Evolutionary conservation across 75 land plant genomes (phyloP).

Genomic region (Pinus taeda): DNA sequence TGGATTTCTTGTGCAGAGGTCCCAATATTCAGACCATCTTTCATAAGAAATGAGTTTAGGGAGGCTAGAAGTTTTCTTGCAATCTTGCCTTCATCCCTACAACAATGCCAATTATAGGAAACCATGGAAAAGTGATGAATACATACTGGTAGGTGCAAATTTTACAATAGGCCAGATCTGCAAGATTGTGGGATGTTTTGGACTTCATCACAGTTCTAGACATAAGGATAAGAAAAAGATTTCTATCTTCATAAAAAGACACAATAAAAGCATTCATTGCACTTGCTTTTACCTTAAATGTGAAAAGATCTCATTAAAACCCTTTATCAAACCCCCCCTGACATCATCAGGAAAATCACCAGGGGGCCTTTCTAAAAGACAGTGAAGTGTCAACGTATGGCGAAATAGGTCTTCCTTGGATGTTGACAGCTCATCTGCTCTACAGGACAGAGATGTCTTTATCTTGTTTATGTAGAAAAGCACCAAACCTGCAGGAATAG

Average conservation of each 20-base stretch:
- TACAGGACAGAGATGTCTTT: constrained; percentile 26
- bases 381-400: constrained; percentile 47
- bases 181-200: not conserved
- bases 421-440: constrained; percentile 17
- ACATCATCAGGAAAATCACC: constrained; percentile 70
- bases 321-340: constrained; percentile 49
- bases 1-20: constrained; percentile 56
- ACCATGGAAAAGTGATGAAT: not conserved
- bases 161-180: not conserved
- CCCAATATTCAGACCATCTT: constrained; percentile 90
- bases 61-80: constrained; percentile 81
- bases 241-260: not conserved
- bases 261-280: not conserved
- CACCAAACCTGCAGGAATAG: constrained; percentile 49
- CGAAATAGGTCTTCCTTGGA: constrained; percentile 84
- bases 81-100: constrained; percentile 84
- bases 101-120: not conserved
- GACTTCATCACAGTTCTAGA: not conserved
- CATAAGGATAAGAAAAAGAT: not conserved
- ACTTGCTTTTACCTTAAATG: constrained; percentile 45
- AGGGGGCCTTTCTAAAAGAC: constrained; percentile 77
- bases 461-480: constrained; percentile 62
- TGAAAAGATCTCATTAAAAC: constrained; percentile 63
- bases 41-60: constrained; percentile 62
- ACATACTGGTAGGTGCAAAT: too few relatives aligned